Percentiles rank a stretch among this genome's conserved stretches.
These are phyloP conservation scores for Pseudogymnoascus sp. DNA, from an alignment of 2,329 filamentous ascomycete genomes.

Conservation along the genomic window DNA sequence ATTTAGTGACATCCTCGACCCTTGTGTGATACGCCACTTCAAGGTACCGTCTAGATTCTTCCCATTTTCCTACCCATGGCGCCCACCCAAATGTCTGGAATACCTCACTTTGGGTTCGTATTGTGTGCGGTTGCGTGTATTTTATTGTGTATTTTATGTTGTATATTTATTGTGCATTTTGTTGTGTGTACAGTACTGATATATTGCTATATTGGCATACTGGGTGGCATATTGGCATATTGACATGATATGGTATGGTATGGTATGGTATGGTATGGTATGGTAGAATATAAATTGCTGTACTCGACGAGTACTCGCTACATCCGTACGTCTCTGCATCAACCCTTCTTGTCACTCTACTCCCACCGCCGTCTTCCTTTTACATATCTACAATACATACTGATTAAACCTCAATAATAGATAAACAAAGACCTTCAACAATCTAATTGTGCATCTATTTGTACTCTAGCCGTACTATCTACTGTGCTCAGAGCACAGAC, in stretches of 20 bases:
- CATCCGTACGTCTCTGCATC: background rate
- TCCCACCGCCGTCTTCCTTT: background rate
- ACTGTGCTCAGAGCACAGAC: background rate
- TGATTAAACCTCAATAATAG: background rate
- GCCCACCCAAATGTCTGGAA: background rate
- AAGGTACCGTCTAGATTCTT: constrained; percentile 2
- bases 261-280: background rate
- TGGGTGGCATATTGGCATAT: too few species aligned
- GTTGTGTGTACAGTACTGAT: background rate
- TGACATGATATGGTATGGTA: background rate
- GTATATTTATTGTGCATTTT: background rate
- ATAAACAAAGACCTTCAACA: background rate
- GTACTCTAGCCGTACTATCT: background rate
- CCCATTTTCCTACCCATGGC: background rate
- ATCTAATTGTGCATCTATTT: background rate
- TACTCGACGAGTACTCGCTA: background rate
- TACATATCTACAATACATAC: background rate
- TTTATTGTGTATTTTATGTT: background rate
- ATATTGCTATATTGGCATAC: too few species aligned
- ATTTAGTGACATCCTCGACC: constrained; percentile 3
- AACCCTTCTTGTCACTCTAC: background rate
- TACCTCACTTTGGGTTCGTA: background rate
- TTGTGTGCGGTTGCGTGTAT: background rate
- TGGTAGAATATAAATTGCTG: background rate
- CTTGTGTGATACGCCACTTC: constrained; percentile 2